Evolutionary conservation across 306 rosid genomes (phyloP).

Genomic region (Fragaria ananassa): DNA sequence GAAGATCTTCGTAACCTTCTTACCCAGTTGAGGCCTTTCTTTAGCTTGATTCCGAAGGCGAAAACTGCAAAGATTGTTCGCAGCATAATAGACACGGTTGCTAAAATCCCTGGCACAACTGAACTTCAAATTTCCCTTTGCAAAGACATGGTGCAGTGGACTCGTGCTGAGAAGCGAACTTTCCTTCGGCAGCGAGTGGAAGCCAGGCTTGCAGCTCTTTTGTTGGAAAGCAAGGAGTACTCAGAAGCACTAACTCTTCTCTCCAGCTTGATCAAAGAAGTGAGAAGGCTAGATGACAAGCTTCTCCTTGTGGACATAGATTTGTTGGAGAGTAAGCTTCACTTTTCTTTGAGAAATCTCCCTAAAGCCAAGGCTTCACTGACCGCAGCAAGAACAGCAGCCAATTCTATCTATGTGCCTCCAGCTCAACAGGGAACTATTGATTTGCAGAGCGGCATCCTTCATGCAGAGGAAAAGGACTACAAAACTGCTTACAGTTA

Average conservation of each 20-base stretch:
- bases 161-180: slow-evolving; percentile 86
- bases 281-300: slow-evolving; percentile 92
- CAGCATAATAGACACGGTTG: slow-evolving; percentile 75
- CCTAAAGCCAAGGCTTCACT: slow-evolving; percentile 96
- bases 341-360: slow-evolving; percentile 86
- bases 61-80: slow-evolving; percentile 95
- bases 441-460: slow-evolving; percentile 93
- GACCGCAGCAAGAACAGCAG: slow-evolving; percentile 96
- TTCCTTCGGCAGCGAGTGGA: slow-evolving; percentile 90
- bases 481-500: slow-evolving; percentile 87
- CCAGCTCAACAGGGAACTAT: slow-evolving; percentile 97
- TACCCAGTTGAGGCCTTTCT: slow-evolving; percentile 87
- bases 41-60: slow-evolving; percentile 85
- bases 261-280: slow-evolving; percentile 83
- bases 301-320: slow-evolving; percentile 96
- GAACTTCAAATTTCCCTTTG: slow-evolving; percentile 83
- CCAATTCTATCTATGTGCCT: slow-evolving; percentile 91
- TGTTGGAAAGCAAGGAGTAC: slow-evolving; percentile 89
- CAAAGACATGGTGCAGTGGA: slow-evolving; percentile 94
- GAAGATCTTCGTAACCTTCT: slow-evolving; percentile 93
- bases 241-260: slow-evolving; percentile 82
- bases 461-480: slow-evolving; percentile 94
- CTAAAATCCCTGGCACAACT: slow-evolving; percentile 83
- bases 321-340: slow-evolving; percentile 89
- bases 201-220: slow-evolving; percentile 90